These are phyloP conservation scores for Periconia digitata DNA, from an alignment of 2,329 filamentous ascomycete species.

Conservation along the genomic window DNA sequence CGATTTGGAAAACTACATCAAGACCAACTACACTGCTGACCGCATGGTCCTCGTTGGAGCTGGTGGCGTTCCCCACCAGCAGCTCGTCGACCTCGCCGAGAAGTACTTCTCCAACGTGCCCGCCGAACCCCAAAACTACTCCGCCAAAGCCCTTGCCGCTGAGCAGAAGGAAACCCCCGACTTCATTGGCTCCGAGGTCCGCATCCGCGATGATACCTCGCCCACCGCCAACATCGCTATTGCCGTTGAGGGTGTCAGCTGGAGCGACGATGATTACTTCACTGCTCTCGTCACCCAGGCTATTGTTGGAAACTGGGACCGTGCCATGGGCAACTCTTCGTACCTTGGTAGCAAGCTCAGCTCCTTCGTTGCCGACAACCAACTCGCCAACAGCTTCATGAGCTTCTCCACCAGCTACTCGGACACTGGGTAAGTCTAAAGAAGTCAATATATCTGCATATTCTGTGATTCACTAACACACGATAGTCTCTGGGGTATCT, in stretches of 20 bases:
- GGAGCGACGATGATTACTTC: slow-evolving; percentile 99
- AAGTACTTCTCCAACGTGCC: slow-evolving; percentile 88
- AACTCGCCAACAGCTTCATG: slow-evolving; percentile 99
- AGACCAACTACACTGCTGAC: slow-evolving; percentile 99
- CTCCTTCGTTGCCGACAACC: slow-evolving; percentile 88
- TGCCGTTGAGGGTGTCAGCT: slow-evolving; percentile 98
- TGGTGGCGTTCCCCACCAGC: slow-evolving; percentile 88
- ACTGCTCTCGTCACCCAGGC: slow-evolving; percentile 96
- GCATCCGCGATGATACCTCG: slow-evolving; percentile 94
- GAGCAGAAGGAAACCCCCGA: slow-evolving; percentile 83
- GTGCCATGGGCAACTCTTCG: slow-evolving; percentile 94
- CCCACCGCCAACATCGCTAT: slow-evolving; percentile 97
- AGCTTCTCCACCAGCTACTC: slow-evolving; percentile 99
- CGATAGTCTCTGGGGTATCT: slow-evolving; percentile 96
- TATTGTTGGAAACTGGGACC: slow-evolving; percentile 99
- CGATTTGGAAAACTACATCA: slow-evolving; percentile 94
- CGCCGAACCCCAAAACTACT: slow-evolving; percentile 71
- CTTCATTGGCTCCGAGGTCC: slow-evolving; percentile 94
- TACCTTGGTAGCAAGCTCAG: slow-evolving; percentile 99
- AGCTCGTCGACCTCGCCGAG: slow-evolving; percentile 94
- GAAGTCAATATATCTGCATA: not conserved
- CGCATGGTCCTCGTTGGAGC: slow-evolving; percentile 98
- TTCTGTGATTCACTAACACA: slow-evolving; percentile 28
- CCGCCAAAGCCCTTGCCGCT: slow-evolving; percentile 70
- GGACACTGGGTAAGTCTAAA: slow-evolving; percentile 83